phyloP scores from a whole-genome alignment of 345 rosid genomes.

The Citrus sinensis region DNA sequence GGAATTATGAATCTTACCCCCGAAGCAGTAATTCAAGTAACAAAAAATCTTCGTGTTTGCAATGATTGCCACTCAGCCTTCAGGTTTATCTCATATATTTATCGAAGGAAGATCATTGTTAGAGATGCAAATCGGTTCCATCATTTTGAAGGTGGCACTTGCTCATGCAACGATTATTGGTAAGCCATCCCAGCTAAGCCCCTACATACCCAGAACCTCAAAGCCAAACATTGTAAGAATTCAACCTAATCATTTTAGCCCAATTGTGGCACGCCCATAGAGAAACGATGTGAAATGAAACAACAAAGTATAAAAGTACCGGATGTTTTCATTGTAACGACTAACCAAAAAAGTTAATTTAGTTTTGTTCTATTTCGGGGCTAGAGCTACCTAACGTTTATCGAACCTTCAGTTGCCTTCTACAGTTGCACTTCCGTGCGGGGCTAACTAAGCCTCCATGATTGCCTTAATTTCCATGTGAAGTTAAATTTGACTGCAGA shows the following conservation, averaged over 20 bases:
- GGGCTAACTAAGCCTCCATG: slow-evolving; percentile 10
- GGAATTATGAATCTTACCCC: slow-evolving; percentile 38
- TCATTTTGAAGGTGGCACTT: slow-evolving; percentile 38
- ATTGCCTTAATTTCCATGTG: background rate
- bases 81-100: slow-evolving; percentile 37
- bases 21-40: slow-evolving; percentile 27
- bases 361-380: too few relatives aligned
- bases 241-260: background rate
- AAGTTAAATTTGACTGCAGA: background rate
- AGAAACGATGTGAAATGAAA: background rate
- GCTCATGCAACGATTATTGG: slow-evolving; percentile 50
- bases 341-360: too few relatives aligned
- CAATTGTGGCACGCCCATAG: background rate
- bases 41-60: slow-evolving; percentile 51
- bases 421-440: slow-evolving; percentile 18
- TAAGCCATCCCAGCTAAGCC: background rate
- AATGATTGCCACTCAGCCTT: slow-evolving; percentile 46
- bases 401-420: background rate
- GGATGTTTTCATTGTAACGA: too few relatives aligned
- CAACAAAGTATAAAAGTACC: background rate
- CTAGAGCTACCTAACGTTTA: background rate
- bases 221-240: background rate
- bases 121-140: slow-evolving; percentile 50
- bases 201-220: background rate
- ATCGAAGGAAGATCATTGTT: slow-evolving; percentile 33